These are phyloP conservation scores for Cladosporium sphaerospermum DNA, from an alignment of 2,329 filamentous ascomycete species.

Conservation along the genomic window DNA sequence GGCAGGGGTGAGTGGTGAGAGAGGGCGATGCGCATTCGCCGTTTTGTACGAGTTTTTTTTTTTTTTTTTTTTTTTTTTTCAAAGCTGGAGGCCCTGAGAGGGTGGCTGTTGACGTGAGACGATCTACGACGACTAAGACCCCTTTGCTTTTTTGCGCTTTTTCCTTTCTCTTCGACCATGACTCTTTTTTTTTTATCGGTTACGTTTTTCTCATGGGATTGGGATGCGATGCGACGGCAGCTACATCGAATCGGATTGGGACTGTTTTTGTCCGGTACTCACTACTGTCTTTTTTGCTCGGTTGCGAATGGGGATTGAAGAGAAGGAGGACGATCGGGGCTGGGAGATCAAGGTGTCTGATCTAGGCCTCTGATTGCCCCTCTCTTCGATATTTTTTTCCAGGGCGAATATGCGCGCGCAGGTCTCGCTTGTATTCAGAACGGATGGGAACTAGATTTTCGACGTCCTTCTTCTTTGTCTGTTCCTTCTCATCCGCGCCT, in stretches of 20 bases:
- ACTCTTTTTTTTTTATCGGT: background rate
- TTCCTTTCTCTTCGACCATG: background rate
- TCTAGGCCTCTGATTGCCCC: too few species aligned
- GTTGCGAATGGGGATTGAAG: background rate
- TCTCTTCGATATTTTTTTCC: too few species aligned
- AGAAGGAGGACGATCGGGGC: too few species aligned
- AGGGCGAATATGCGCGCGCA: too few species aligned
- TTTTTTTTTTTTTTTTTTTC: background rate
- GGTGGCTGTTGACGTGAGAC: conserved; percentile 2
- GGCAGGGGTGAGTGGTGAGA: conserved; percentile 39
- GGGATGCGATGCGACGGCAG: too few species aligned
- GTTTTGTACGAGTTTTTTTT: background rate
- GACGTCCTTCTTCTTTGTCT: too few species aligned
- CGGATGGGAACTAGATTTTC: too few species aligned
- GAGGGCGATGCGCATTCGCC: background rate
- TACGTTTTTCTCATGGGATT: background rate
- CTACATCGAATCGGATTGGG: background rate
- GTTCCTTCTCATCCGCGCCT: too few species aligned
- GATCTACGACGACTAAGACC: background rate
- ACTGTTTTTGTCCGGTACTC: background rate
- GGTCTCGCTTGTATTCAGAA: too few species aligned
- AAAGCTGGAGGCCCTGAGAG: background rate
- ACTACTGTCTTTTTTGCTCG: background rate
- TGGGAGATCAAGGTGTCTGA: background rate
- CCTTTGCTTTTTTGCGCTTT: background rate